Conservation (phyloP, 2,329 filamentous ascomycete genomes). For the Atkinsonella hypoxylon region DNA sequence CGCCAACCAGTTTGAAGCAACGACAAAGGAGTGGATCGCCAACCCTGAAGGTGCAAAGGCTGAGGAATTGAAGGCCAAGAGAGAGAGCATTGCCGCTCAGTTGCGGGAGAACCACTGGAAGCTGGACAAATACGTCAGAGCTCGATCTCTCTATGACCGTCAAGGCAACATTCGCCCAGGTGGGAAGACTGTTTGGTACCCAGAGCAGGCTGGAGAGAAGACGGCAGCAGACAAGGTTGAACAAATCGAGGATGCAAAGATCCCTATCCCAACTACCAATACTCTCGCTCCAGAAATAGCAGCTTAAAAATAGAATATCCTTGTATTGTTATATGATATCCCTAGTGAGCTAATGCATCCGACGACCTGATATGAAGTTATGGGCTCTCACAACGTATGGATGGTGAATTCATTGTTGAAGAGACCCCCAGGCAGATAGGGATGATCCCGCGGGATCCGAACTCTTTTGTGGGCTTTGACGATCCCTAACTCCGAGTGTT, state of each 20-base stretch:
- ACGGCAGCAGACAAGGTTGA: not conserved
- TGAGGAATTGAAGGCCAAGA: constrained; percentile 18
- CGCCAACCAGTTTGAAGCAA: constrained; percentile 42
- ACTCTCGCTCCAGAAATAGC: not conserved
- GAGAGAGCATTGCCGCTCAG: constrained; percentile 35
- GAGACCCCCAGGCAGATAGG: too few relatives aligned
- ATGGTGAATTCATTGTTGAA: too few relatives aligned
- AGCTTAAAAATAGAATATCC: not conserved
- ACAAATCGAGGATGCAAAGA: not conserved
- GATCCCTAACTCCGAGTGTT: too few relatives aligned
- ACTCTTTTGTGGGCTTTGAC: too few relatives aligned
- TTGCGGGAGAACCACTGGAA: constrained; percentile 56
- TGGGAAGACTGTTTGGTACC: constrained; percentile 3
- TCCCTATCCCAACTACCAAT: not conserved
- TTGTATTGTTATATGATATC: too few relatives aligned
- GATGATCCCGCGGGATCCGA: too few relatives aligned
- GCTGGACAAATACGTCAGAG: constrained; percentile 55
- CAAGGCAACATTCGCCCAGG: constrained; percentile 5
- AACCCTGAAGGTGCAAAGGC: constrained; percentile 15
- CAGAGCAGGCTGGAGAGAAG: not conserved
- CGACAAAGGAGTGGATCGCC: constrained; percentile 47
- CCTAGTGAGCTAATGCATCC: too few relatives aligned
- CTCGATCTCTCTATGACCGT: constrained; percentile 51
- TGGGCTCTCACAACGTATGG: too few relatives aligned
- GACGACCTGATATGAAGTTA: too few relatives aligned